Base-by-base conservation (phyloP, 495 filamentous ascomycete genomes). In the Penicillium psychrofluorescens region DNA sequence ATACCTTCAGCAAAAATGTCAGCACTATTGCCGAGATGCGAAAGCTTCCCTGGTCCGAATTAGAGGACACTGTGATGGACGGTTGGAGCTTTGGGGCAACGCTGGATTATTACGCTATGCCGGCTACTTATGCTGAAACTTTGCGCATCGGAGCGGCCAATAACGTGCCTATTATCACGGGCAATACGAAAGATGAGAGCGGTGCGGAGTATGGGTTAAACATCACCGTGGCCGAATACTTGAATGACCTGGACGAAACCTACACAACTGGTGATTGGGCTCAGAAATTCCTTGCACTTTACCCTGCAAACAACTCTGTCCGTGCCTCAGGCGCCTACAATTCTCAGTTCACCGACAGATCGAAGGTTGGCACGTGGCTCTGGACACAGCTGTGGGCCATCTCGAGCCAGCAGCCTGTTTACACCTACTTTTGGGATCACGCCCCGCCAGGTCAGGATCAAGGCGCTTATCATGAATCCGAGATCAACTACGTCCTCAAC, bases 141-240 rank as follows among this genome's bases (percentile, higher is more conserved):
- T 37, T 63, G 29, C 8, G 38, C 31, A 56, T 56, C 12, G 59
- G 59, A 6, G 54, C 54, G 1, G 59, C 56, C 50, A 46, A 63
- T 44, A 29, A 76, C 61, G 33, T 75, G 70, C 60, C 59, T 35
- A 44, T 63, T 12, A 56, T 63, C 34, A 60, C 59, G 1, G 56
- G 56, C 28, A 63, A 63, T 50, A 57, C 49, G 30, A 63, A 58
- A 30, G 59, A 63, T 12, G 59, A 63, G 30, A 54, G 46, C 16
- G 59, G 60, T 13, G 60, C 60, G 12, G 31, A 35, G 22, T 44
- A 40, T n/a, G 36, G 36, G 4, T 36, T 44, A 11, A 41, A 44
- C 28, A 39, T 44, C 35, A 35, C 13, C 1, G 36, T 49, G 1
- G 8, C 40, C 6, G 30, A 39, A 15, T 49, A 44, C 41, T 15